phyloP scores from a whole-genome alignment of 441 rosid genomes.

The Melastoma candidum region DNA sequence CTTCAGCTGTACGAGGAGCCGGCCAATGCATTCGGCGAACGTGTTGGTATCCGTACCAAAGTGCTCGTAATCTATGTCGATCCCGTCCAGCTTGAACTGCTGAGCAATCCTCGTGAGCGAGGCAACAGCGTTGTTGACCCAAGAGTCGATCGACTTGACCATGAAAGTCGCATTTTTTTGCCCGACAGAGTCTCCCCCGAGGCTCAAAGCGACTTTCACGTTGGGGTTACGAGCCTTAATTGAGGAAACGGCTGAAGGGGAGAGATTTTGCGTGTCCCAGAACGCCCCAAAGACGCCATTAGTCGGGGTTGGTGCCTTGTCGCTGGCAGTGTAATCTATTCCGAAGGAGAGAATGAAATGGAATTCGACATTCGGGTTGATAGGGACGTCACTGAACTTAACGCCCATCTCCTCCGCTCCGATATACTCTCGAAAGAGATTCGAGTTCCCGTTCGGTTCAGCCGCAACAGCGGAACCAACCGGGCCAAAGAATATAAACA shows the following conservation, averaged over 20 bases:
- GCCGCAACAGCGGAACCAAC: too few species aligned
- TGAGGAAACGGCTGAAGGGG: slow-evolving; percentile 25
- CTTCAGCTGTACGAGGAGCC: slow-evolving; percentile 29
- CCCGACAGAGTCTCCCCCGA: slow-evolving; percentile 39
- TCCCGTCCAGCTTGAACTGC: slow-evolving; percentile 33
- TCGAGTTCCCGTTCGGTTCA: slow-evolving; percentile 21
- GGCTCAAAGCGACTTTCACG: slow-evolving; percentile 48
- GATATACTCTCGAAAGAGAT: slow-evolving; percentile 49
- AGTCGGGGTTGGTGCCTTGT: slow-evolving; percentile 26
- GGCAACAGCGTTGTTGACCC: slow-evolving; percentile 40
- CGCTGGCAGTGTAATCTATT: slow-evolving; percentile 30
- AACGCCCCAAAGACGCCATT: slow-evolving; percentile 36
- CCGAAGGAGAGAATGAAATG: slow-evolving; percentile 59
- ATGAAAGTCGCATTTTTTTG: slow-evolving; percentile 14
- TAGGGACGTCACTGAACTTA: slow-evolving; percentile 38
- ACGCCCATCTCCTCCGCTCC: slow-evolving; percentile 43
- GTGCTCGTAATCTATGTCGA: slow-evolving; percentile 46
- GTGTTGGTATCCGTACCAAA: slow-evolving; percentile 35
- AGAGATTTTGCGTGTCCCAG: slow-evolving; percentile 37
- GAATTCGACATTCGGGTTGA: slow-evolving; percentile 31
- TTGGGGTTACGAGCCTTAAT: slow-evolving; percentile 30
- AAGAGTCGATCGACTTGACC: slow-evolving; percentile 32
- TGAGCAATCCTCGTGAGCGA: slow-evolving; percentile 31
- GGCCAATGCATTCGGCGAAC: slow-evolving; percentile 41
- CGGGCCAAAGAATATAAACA: too few species aligned